These are phyloP conservation scores for Lodderomyces metapsilosis DNA, from an alignment of 1,139 yeast genomes.

Conservation along the genomic window DNA sequence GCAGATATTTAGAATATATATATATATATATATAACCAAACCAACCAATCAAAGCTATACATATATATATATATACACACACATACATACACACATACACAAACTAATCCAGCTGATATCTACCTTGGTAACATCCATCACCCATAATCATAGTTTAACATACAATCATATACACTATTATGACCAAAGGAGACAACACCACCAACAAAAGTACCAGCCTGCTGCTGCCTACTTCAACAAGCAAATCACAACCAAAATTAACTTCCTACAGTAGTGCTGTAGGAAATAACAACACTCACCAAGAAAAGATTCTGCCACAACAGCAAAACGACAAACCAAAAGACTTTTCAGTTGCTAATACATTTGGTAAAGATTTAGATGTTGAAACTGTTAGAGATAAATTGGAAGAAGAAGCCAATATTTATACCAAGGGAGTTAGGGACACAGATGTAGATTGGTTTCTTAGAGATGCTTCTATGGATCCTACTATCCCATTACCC, in stretches of 20 bases:
- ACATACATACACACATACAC: too few relatives aligned
- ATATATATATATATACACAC: too few relatives aligned
- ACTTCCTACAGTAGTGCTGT: not conserved
- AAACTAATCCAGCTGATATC: too few relatives aligned
- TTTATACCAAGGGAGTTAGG: slow-evolving; percentile 27
- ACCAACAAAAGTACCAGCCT: too few relatives aligned
- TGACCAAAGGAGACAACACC: too few relatives aligned
- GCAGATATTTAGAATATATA: too few relatives aligned
- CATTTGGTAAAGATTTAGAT: slow-evolving; percentile 7
- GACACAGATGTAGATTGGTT: slow-evolving; percentile 51
- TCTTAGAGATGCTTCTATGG: slow-evolving; percentile 31
- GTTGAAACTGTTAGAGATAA: slow-evolving; percentile 19
- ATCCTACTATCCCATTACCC: slow-evolving; percentile 8
- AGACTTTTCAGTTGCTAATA: not conserved
- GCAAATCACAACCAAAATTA: not conserved
- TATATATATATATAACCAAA: too few relatives aligned
- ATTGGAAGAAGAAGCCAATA: slow-evolving; percentile 19
- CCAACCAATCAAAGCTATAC: too few relatives aligned
- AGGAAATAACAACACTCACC: not conserved
- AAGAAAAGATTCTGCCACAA: not conserved
- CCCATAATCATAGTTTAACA: too few relatives aligned
- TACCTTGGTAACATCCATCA: too few relatives aligned
- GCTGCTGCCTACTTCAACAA: too few relatives aligned
- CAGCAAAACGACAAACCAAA: not conserved
- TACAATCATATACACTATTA: too few relatives aligned